A percentile compares a stretch with the other conserved stretches of the same genome.
These are phyloP conservation scores for Populus trichocarpa DNA, from an alignment of 441 rosid genomes.

Conservation along the genomic window DNA sequence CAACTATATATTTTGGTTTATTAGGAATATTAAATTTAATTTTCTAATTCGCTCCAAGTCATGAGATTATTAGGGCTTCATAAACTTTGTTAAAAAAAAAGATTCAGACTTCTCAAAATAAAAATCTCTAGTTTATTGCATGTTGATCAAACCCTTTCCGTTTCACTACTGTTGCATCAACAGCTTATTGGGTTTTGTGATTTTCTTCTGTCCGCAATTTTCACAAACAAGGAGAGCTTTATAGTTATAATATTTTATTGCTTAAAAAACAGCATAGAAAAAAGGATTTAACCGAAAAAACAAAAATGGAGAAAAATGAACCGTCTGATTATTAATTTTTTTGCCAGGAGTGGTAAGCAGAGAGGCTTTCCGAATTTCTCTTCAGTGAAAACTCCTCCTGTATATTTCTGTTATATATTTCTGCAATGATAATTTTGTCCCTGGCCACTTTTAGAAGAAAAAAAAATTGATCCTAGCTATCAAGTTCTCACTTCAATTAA, in stretches of 20 bases:
- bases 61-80: too few relatives aligned
- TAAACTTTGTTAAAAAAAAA: too few relatives aligned
- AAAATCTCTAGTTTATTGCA: not conserved
- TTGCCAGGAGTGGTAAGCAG: not conserved
- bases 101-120: not conserved
- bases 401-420: not conserved
- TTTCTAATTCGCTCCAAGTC: too few relatives aligned
- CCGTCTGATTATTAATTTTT: not conserved
- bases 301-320: too few relatives aligned
- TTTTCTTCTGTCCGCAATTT: too few relatives aligned
- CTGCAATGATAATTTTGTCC: not conserved
- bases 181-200: not conserved
- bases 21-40: too few relatives aligned
- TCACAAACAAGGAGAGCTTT: too few relatives aligned
- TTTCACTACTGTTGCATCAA: not conserved
- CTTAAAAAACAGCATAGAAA: too few relatives aligned
- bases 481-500: not conserved
- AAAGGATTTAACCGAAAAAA: too few relatives aligned
- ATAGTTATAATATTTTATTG: too few relatives aligned
- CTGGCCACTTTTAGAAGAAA: not conserved
- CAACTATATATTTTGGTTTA: too few relatives aligned
- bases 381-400: not conserved
- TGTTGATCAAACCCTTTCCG: not conserved
- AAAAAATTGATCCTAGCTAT: not conserved
- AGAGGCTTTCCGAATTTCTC: not conserved